phyloP scores from a whole-genome alignment of 768 basidiomycete species.

The Crepidotus variabilis region DNA sequence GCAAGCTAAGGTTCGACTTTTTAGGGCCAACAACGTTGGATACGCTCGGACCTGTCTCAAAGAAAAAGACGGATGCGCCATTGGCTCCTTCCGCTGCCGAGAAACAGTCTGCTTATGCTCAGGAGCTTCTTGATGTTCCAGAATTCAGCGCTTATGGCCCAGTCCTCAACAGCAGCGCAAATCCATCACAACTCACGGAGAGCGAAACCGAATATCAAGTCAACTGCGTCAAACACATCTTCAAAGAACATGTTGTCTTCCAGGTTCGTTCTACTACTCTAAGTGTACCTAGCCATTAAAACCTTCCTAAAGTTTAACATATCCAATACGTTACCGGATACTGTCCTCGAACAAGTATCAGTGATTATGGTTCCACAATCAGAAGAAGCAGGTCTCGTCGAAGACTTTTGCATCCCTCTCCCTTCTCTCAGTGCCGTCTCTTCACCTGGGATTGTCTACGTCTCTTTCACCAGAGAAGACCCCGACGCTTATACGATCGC shows the following conservation, averaged over 20 bases:
- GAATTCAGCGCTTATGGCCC: conserved; percentile 84
- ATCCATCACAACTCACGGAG: conserved; percentile 84
- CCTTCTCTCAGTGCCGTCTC: conserved; percentile 62
- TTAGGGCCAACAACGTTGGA: conserved; percentile 84
- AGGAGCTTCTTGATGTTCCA: conserved; percentile 83
- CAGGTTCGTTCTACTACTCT: conserved; percentile 50
- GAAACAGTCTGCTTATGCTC: conserved; percentile 80
- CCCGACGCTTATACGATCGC: conserved; percentile 76
- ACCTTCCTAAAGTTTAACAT: conserved; percentile 81
- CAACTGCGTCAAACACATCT: conserved; percentile 94
- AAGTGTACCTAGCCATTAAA: conserved; percentile 7
- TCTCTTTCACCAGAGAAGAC: conserved; percentile 83
- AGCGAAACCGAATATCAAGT: conserved; percentile 98
- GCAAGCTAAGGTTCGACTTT: conserved; percentile 7
- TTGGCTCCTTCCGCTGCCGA: conserved; percentile 83
- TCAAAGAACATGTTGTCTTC: conserved; percentile 94
- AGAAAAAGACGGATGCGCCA: conserved; percentile 55
- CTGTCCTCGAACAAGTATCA: conserved; percentile 90
- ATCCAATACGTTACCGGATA: conserved; percentile 94
- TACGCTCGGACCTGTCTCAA: conserved; percentile 69
- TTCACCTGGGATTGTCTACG: conserved; percentile 87
- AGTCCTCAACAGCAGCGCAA: conserved; percentile 81
- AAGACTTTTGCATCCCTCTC: conserved; percentile 93
- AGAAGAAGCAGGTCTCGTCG: conserved; percentile 70
- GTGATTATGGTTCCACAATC: conserved; percentile 86